Conservation (phyloP, 192 early-diverging fungal genomes). For the Coemansia sp. region DNA sequence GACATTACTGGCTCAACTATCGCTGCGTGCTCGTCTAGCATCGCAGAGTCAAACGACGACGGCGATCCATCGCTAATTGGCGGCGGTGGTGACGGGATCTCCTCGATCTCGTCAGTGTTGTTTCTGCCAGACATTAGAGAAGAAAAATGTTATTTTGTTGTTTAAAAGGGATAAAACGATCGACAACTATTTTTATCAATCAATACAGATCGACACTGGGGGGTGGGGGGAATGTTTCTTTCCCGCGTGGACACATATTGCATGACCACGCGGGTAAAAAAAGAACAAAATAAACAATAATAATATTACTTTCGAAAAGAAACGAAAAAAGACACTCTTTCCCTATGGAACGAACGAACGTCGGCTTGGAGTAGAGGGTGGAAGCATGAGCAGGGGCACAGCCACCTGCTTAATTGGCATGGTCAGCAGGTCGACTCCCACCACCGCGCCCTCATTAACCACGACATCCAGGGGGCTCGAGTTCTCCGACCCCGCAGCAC, state of each 20-base stretch:
- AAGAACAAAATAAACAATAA: conserved; percentile 1
- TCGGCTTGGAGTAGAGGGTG: conserved; percentile 1
- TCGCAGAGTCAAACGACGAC: not conserved
- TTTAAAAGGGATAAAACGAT: no score
- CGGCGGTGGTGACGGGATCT: not conserved
- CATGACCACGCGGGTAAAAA: not conserved
- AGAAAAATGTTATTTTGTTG: no score
- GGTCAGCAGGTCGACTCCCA: not conserved
- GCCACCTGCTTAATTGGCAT: not conserved
- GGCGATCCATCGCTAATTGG: not conserved
- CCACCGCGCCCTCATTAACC: not conserved
- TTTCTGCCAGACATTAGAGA: not conserved
- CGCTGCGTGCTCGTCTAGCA: not conserved
- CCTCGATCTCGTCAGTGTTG: not conserved
- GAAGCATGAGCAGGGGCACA: not conserved
- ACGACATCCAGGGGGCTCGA: conserved; percentile 12
- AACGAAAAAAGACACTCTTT: no score
- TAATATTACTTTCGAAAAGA: no score
- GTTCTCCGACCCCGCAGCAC: conserved; percentile 18
- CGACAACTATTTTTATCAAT: no score
- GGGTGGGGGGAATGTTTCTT: no score
- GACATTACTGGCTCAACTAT: conserved; percentile 10
- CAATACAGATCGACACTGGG: no score
- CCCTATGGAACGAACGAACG: conserved; percentile 16
- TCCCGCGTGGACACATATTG: not conserved